These are phyloP conservation scores for sunflower (Helianthus annuus) DNA, from an alignment of 129 eudicot genomes.

Conservation along the genomic window HanXRQr2.0-SUNRISE NC_035435.2:121956408-121956907, in stretches of 20 bases:
- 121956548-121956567: constrained; percentile 71
- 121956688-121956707: not conserved
- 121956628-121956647: constrained; percentile 1
- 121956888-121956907: not conserved
- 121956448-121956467: constrained; percentile 67
- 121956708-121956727: not conserved
- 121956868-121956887: constrained; percentile 2
- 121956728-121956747: not conserved
- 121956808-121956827: constrained; percentile 8
- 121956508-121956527: constrained; percentile 79
- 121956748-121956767: not conserved
- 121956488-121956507: constrained; percentile 73
- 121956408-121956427: constrained; percentile 20
- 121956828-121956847: constrained; percentile 13
- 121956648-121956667: not conserved
- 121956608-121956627: constrained; percentile 25
- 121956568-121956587: constrained; percentile 15
- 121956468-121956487: constrained; percentile 76
- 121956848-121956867: constrained; percentile 6
- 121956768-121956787: not conserved
- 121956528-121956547: constrained; percentile 80
- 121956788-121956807: constrained; percentile 19
- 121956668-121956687: not conserved
- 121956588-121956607: not conserved
- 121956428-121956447: constrained; percentile 71